Evolutionary conservation across 208 protist genomes (phyloP).

Genomic region (Crithidia expoeki): DNA sequence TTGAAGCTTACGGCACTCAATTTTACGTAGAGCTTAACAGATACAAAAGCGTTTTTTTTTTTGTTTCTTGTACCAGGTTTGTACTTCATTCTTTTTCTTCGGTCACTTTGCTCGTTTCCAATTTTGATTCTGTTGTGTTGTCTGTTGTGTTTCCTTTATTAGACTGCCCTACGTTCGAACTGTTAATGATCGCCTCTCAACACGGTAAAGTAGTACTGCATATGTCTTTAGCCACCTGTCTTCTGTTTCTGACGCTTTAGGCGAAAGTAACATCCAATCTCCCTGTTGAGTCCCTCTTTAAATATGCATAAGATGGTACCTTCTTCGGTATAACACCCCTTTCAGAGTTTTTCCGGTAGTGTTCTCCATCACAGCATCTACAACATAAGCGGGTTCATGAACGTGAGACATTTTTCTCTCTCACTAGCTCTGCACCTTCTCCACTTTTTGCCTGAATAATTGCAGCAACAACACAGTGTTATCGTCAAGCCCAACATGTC

Average conservation of each 20-base stretch:
- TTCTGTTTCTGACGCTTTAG: too few species aligned
- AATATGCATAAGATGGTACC: too few species aligned
- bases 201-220: background rate
- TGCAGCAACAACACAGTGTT: background rate
- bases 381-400: too few species aligned
- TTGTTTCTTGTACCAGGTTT: background rate
- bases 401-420: too few species aligned
- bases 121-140: background rate
- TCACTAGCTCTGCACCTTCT: background rate
- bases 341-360: too few species aligned
- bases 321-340: too few species aligned
- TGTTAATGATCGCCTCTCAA: background rate
- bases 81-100: background rate
- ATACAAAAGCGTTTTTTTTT: background rate
- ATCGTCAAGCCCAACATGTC: conserved; percentile 13
- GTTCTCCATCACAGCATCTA: too few species aligned
- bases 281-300: too few species aligned
- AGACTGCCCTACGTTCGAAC: background rate
- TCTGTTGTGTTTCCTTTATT: background rate
- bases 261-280: too few species aligned
- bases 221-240: too few species aligned
- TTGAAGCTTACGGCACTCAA: background rate
- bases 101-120: background rate
- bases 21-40: background rate
- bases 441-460: background rate